These are phyloP conservation scores for Pseudonitzschia pungens DNA, from an alignment of 108 stramenopile genomes.

Conservation along the genomic window DNA sequence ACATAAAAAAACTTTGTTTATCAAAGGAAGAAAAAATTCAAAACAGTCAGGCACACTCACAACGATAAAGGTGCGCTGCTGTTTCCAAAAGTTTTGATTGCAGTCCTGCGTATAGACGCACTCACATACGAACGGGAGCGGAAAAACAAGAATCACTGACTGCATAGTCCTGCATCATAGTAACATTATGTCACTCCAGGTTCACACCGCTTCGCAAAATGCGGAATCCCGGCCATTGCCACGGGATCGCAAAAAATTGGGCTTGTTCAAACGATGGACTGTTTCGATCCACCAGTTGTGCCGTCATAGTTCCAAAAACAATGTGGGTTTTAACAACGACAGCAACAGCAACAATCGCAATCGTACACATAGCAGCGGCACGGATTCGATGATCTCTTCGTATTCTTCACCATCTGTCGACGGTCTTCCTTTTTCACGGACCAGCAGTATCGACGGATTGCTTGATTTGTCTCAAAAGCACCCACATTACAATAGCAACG, in stretches of 20 bases:
- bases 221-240: conserved; percentile 12
- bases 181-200: conserved; percentile 4
- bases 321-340: neutral
- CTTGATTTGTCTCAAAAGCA: neutral
- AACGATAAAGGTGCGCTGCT: neutral
- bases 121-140: neutral
- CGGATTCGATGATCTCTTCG: neutral
- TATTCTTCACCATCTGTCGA: neutral
- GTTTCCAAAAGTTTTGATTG: neutral
- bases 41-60: neutral
- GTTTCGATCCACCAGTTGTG: neutral
- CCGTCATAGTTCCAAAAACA: neutral
- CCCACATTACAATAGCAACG: neutral
- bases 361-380: neutral
- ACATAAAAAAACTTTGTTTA: neutral
- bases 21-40: neutral
- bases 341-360: neutral
- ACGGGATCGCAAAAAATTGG: conserved; percentile 12
- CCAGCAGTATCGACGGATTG: neutral
- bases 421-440: neutral
- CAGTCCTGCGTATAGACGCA: neutral
- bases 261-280: conserved; percentile 6
- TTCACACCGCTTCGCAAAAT: conserved; percentile 5
- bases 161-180: neutral
- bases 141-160: neutral